These are phyloP conservation scores for Rhododendron mucronatum DNA, from an alignment of 148 eudicot species.

Conservation along the genomic window DNA sequence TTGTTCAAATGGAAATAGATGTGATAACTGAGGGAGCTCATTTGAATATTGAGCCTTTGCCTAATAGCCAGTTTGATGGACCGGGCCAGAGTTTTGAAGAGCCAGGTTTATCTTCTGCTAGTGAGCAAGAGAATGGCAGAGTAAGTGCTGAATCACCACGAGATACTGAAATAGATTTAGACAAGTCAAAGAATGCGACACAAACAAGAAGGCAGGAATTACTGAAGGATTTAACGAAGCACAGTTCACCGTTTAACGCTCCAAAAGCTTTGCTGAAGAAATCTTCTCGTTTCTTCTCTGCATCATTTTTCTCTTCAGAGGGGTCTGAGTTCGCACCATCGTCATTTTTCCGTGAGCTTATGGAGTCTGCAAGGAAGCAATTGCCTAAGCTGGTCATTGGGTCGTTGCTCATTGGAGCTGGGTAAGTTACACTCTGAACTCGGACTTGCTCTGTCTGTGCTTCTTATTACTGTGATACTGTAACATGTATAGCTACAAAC, in stretches of 20 bases:
- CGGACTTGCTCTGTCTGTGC: neutral
- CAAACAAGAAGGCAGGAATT: constrained; percentile 60
- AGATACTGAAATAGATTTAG: constrained; percentile 54
- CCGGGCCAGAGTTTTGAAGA: constrained; percentile 34
- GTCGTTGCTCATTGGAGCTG: constrained; percentile 74
- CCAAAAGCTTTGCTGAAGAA: constrained; percentile 79
- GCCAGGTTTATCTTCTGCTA: constrained; percentile 33
- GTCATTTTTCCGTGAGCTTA: constrained; percentile 55
- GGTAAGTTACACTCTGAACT: constrained; percentile 44
- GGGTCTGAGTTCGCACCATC: constrained; percentile 72
- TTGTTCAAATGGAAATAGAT: constrained; percentile 33
- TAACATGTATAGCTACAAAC: neutral
- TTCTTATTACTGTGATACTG: neutral
- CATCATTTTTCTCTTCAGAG: constrained; percentile 86
- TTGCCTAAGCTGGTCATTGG: constrained; percentile 83
- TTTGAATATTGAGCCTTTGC: constrained; percentile 26
- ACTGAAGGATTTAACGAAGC: constrained; percentile 61
- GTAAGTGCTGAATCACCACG: constrained; percentile 25
- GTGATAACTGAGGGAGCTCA: constrained; percentile 31
- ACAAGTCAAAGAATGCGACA: constrained; percentile 40
- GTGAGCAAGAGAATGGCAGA: constrained; percentile 53
- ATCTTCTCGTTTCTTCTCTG: constrained; percentile 97
- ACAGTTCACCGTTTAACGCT: constrained; percentile 50
- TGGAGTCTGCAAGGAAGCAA: constrained; percentile 69
- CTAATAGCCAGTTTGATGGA: constrained; percentile 30